Conservation (phyloP, 1,284 basidiomycete species). For the Tilletia indica region DNA sequence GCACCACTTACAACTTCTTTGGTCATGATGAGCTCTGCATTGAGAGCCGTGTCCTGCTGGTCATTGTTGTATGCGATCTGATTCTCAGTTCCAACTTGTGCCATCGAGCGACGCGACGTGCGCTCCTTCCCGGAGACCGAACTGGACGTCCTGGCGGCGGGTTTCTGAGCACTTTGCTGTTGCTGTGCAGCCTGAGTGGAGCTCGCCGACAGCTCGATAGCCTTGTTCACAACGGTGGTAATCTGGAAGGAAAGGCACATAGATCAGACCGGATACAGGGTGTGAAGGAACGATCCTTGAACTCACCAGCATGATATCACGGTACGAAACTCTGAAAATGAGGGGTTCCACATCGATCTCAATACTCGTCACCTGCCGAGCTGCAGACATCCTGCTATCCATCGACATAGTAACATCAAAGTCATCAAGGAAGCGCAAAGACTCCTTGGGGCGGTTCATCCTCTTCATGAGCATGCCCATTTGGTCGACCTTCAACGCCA, state of each 20-base stretch:
- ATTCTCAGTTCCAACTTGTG: slow-evolving; percentile 14
- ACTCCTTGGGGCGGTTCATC: slow-evolving; percentile 82
- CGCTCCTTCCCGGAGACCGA: slow-evolving; percentile 37
- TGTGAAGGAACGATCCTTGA: background rate
- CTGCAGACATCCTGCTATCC: slow-evolving; percentile 73
- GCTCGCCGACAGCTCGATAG: slow-evolving; percentile 65
- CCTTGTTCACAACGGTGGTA: slow-evolving; percentile 82
- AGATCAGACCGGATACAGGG: background rate
- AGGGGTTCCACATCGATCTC: slow-evolving; percentile 76
- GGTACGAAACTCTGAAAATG: slow-evolving; percentile 85
- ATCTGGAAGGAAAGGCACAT: slow-evolving; percentile 59
- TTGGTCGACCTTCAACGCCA: slow-evolving; percentile 76
- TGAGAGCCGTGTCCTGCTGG: slow-evolving; percentile 21
- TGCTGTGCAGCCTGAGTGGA: slow-evolving; percentile 16
- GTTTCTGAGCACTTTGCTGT: slow-evolving; percentile 11
- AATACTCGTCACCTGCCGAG: slow-evolving; percentile 77
- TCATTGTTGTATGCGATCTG: slow-evolving; percentile 15
- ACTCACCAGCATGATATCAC: slow-evolving; percentile 74
- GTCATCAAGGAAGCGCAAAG: slow-evolving; percentile 88
- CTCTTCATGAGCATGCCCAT: slow-evolving; percentile 87
- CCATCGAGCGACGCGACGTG: slow-evolving; percentile 9
- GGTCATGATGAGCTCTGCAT: slow-evolving; percentile 49
- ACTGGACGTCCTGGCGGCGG: slow-evolving; percentile 33
- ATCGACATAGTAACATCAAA: slow-evolving; percentile 83
- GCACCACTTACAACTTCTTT: slow-evolving; percentile 36